Conservation (phyloP, 2,329 filamentous ascomycete species). For the Stachybotrys chartarum region DNA sequence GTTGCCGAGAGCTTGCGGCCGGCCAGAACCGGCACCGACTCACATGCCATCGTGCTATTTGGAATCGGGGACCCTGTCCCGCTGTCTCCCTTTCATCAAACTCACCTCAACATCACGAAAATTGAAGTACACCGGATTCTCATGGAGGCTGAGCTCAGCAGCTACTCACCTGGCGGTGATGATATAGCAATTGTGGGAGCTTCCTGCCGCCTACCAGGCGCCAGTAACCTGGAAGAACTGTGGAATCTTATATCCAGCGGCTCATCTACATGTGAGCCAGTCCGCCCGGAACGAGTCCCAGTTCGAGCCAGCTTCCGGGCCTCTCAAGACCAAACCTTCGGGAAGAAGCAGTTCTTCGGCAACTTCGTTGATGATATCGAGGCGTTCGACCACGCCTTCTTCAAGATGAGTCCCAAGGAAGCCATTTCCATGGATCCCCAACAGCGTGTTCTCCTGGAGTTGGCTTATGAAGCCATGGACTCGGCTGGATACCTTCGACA, state of each 20-base stretch:
- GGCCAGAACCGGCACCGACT: not conserved
- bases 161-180: not conserved
- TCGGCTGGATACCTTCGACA: slow-evolving; percentile 5
- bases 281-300: not conserved
- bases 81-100: not conserved
- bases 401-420: slow-evolving; percentile 17
- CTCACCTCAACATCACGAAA: too few relatives aligned
- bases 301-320: not conserved
- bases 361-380: not conserved
- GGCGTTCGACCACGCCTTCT: slow-evolving; percentile 18
- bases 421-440: slow-evolving; percentile 24
- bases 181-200: slow-evolving; percentile 1
- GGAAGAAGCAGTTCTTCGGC: not conserved
- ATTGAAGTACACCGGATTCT: not conserved
- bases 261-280: too few relatives aligned
- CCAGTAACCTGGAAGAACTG: not conserved
- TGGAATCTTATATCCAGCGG: not conserved
- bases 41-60: not conserved
- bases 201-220: not conserved
- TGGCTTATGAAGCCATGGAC: slow-evolving; percentile 24
- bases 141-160: too few relatives aligned
- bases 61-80: not conserved
- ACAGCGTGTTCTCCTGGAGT: slow-evolving; percentile 23
- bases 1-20: not conserved
- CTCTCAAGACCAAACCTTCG: not conserved